These are phyloP conservation scores for Carnegiea gigantea DNA, from an alignment of 179 eudicot species.

Conservation along the genomic window DNA sequence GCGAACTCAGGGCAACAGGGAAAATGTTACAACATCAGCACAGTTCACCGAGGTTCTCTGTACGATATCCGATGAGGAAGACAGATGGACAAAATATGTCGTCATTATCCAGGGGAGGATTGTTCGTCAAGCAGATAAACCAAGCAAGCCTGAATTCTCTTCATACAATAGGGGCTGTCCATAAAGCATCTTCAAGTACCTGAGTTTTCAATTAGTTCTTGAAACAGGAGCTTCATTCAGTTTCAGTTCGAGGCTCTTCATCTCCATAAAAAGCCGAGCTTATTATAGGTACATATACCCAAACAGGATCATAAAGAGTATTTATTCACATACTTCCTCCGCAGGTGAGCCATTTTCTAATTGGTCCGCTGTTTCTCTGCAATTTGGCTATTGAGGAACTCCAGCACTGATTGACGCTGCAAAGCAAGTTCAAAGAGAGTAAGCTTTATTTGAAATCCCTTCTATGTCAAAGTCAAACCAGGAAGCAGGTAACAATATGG, in stretches of 20 bases:
- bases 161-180: too few species aligned
- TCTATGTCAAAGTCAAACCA: neutral
- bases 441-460: conserved; percentile 6
- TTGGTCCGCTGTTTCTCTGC: conserved; percentile 41
- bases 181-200: neutral
- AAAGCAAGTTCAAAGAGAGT: conserved; percentile 18
- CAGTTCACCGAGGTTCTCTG: neutral
- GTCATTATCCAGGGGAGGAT: neutral
- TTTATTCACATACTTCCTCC: neutral
- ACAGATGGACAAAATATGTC: neutral
- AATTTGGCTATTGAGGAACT: conserved; percentile 72
- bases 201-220: neutral
- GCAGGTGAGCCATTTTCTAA: conserved; percentile 3
- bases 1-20: neutral
- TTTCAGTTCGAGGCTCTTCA: neutral
- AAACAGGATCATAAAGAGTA: neutral
- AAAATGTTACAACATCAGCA: neutral
- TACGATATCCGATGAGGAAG: neutral
- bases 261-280: neutral
- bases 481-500: neutral
- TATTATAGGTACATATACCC: neutral
- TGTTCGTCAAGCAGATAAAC: neutral
- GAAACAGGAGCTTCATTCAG: neutral
- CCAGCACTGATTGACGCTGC: conserved; percentile 83
- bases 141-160: neutral